Conservation (phyloP, 176 grass and related monocot species). For the Ampelocalamus luodianensis region DNA sequence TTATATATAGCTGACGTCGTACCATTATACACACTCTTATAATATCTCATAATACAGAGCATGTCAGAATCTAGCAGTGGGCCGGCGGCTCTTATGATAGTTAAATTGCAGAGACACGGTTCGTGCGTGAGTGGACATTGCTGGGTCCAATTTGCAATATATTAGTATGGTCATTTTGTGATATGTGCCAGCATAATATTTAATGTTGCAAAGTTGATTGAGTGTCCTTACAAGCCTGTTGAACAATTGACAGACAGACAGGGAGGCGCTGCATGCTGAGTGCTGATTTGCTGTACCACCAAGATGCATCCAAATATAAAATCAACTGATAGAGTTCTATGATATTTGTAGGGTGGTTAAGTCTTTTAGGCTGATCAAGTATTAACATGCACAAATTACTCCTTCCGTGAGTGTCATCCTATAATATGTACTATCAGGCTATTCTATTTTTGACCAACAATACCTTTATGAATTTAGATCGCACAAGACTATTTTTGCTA, state of each 20-base stretch:
- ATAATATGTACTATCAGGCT: not conserved
- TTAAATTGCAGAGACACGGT: not conserved
- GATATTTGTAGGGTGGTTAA: constrained; percentile 17
- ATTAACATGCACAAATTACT: not conserved
- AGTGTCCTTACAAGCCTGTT: constrained; percentile 32
- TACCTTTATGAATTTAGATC: not conserved
- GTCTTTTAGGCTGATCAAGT: not conserved
- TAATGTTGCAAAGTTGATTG: constrained; percentile 22
- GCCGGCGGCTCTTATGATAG: not conserved
- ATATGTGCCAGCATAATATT: constrained; percentile 39
- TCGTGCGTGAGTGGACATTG: constrained; percentile 2
- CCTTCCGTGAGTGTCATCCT: not conserved
- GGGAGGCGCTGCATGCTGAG: not conserved
- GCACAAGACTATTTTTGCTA: no score
- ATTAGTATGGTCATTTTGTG: not conserved
- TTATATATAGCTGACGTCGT: no score
- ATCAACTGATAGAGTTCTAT: not conserved
- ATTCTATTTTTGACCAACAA: not conserved
- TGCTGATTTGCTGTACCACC: constrained; percentile 28
- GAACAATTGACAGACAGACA: constrained; percentile 26
- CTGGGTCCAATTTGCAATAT: not conserved
- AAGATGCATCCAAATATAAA: not conserved
- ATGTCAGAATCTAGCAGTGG: not conserved
- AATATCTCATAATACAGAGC: no score
- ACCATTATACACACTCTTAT: no score